A percentile compares a stretch with the other conserved stretches of the same genome.
phyloP scores from a whole-genome alignment of 495 filamentous ascomycete genomes.

The Tuber magnatum region DNA sequence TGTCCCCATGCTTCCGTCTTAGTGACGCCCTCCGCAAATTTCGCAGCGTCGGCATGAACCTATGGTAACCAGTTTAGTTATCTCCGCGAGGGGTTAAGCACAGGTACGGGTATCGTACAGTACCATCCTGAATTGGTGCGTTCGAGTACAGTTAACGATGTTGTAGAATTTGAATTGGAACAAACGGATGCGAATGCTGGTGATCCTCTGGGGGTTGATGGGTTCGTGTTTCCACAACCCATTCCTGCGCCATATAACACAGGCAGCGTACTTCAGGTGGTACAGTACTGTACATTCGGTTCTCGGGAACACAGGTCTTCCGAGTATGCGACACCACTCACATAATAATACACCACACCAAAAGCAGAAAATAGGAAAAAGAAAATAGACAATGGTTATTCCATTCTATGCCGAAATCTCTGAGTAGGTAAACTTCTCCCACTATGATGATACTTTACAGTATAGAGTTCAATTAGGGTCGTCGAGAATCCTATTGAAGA shows the following conservation, averaged over 20 bases:
- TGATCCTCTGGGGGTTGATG: slow-evolving; percentile 9
- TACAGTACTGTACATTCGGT: neutral
- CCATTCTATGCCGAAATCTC: neutral
- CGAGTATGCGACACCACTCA: neutral
- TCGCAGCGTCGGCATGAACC: slow-evolving; percentile 84
- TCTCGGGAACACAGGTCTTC: neutral
- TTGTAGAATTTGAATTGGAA: slow-evolving; percentile 9
- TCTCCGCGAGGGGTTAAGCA: neutral
- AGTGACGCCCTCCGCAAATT: slow-evolving; percentile 56
- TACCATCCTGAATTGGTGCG: slow-evolving; percentile 13
- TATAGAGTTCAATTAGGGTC: neutral
- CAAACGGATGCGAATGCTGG: neutral
- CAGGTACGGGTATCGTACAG: neutral
- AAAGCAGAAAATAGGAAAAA: slow-evolving; percentile 12
- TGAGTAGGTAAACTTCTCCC: neutral
- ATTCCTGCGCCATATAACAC: slow-evolving; percentile 4
- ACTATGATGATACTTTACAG: neutral
- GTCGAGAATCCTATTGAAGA: slow-evolving; percentile 47
- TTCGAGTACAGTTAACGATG: neutral
- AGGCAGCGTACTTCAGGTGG: neutral
- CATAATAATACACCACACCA: slow-evolving; percentile 1
- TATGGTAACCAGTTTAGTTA: slow-evolving; percentile 40
- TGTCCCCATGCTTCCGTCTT: slow-evolving; percentile 74
- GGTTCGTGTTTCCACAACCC: neutral
- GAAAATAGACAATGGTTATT: slow-evolving; percentile 3